A percentile compares a stretch with the other conserved stretches of the same genome.
phyloP scores from a whole-genome alignment of 768 basidiomycete genomes.

The Psilocybe cyanescens region DNA sequence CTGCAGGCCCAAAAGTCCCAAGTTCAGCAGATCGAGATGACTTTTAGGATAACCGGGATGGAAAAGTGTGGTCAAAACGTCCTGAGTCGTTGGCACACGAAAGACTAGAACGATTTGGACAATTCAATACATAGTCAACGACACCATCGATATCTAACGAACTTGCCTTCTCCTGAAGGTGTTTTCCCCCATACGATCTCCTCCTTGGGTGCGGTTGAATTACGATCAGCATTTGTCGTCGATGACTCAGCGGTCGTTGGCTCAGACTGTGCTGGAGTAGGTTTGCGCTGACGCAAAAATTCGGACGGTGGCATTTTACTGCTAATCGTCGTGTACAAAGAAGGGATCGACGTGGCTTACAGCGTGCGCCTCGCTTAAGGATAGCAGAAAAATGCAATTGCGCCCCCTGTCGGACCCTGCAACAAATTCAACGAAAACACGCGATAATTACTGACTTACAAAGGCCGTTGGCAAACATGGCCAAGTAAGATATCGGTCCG shows the following conservation, averaged over 20 bases:
- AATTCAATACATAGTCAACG: slow-evolving; percentile 9
- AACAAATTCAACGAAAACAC: slow-evolving; percentile 14
- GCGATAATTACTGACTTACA: slow-evolving; percentile 5
- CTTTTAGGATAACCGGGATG: slow-evolving; percentile 85
- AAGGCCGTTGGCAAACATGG: slow-evolving; percentile 19
- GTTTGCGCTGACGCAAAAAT: slow-evolving; percentile 28
- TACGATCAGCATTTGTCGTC: slow-evolving; percentile 5
- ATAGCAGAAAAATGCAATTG: slow-evolving; percentile 4
- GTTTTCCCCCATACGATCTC: slow-evolving; percentile 92
- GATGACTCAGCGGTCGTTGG: slow-evolving; percentile 14
- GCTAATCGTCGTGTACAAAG: slow-evolving; percentile 14
- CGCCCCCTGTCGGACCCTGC: slow-evolving; percentile 16
- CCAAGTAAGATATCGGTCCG: slow-evolving; percentile 23
- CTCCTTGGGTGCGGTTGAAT: slow-evolving; percentile 27
- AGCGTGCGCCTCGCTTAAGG: slow-evolving; percentile 11
- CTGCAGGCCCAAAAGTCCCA: slow-evolving; percentile 80
- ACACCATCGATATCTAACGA: neutral
- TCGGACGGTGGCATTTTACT: slow-evolving; percentile 25
- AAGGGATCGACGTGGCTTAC: slow-evolving; percentile 17
- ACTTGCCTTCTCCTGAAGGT: slow-evolving; percentile 73
- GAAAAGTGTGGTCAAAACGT: slow-evolving; percentile 85
- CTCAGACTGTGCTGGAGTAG: neutral
- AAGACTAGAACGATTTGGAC: slow-evolving; percentile 62
- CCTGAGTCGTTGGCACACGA: slow-evolving; percentile 89
- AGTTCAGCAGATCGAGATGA: slow-evolving; percentile 84